These are phyloP conservation scores for Gossypium arboreum DNA, from an alignment of 345 rosid species.

Conservation along the genomic window DNA sequence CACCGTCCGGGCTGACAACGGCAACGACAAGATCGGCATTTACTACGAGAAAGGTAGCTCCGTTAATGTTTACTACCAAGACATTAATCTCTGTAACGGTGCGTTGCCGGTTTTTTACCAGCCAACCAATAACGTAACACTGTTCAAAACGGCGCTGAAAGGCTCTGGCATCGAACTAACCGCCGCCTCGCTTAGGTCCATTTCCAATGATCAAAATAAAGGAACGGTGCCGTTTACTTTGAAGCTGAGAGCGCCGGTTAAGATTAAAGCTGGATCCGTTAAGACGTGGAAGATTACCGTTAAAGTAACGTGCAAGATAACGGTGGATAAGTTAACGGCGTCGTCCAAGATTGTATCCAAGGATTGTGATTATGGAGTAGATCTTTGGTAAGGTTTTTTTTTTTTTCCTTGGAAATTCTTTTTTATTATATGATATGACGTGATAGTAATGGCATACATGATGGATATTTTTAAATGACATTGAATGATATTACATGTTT, in stretches of 20 bases:
- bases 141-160: constrained; percentile 37
- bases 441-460: neutral
- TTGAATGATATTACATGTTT: neutral
- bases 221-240: constrained; percentile 54
- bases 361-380: constrained; percentile 58
- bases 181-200: constrained; percentile 16
- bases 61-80: constrained; percentile 37
- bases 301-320: constrained; percentile 61
- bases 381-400: constrained; percentile 38
- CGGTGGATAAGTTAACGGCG: constrained; percentile 66
- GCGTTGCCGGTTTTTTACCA: constrained; percentile 50
- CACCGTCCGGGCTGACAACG: constrained; percentile 52
- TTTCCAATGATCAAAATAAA: constrained; percentile 25
- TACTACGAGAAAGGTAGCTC: constrained; percentile 49
- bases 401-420: neutral
- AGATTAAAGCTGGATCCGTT: constrained; percentile 59
- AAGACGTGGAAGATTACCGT: constrained; percentile 72
- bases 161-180: constrained; percentile 50
- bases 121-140: constrained; percentile 57
- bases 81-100: constrained; percentile 42
- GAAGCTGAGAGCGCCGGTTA: constrained; percentile 57
- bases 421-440: neutral
- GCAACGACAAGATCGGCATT: constrained; percentile 64
- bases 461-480: neutral
- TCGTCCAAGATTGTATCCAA: constrained; percentile 42